These are phyloP conservation scores for Hordeum marinum DNA, from an alignment of 176 grass and related monocot species.

Conservation along the genomic window DNA sequence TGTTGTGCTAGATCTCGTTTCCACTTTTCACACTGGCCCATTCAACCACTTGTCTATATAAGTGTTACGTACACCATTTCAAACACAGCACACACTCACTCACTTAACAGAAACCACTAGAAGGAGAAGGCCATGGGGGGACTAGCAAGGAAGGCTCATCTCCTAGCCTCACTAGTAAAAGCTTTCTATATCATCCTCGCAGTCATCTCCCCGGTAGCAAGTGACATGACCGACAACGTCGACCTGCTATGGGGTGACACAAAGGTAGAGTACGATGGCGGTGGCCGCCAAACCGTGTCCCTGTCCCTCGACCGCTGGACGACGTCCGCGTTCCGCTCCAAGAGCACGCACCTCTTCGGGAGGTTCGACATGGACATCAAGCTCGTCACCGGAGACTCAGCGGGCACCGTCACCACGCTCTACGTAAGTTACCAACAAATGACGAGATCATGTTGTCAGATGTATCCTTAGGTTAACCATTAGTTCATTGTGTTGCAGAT, in stretches of 20 bases:
- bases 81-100: background rate
- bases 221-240: conserved; percentile 20
- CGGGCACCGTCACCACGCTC: conserved; percentile 49
- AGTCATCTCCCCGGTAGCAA: background rate
- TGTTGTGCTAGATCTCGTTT: background rate
- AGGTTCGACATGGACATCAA: conserved; percentile 63
- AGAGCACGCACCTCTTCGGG: conserved; percentile 44
- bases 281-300: conserved; percentile 27
- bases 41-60: conserved; percentile 10
- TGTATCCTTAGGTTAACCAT: conserved; percentile 24
- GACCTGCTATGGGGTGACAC: conserved; percentile 43
- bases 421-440: conserved; percentile 42
- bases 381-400: conserved; percentile 45
- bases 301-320: conserved; percentile 36
- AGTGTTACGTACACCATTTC: background rate
- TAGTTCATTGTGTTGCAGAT: conserved; percentile 18
- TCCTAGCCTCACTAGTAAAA: background rate
- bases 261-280: conserved; percentile 1
- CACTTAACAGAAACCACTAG: background rate
- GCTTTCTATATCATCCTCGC: background rate
- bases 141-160: background rate
- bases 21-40: background rate
- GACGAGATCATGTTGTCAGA: background rate
- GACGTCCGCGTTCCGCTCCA: conserved; percentile 37
- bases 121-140: background rate